Conservation (phyloP, 768 basidiomycete species). For the Amanita rimosa region DNA sequence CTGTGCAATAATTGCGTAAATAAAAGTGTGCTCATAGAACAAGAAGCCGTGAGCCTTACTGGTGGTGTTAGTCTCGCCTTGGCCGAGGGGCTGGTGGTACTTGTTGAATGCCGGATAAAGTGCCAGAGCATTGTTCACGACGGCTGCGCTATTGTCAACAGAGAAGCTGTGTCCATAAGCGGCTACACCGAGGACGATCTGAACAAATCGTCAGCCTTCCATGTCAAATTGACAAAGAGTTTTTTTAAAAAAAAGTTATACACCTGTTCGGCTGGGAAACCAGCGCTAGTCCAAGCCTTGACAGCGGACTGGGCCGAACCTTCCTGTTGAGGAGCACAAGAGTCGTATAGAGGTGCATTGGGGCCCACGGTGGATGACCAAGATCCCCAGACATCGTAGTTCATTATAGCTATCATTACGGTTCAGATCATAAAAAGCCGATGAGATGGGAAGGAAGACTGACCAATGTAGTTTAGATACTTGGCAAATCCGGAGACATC, state of each 20-base stretch:
- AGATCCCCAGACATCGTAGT: slow-evolving; percentile 41
- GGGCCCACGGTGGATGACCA: slow-evolving; percentile 57
- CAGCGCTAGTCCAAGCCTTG: slow-evolving; percentile 60
- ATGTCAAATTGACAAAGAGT: not conserved
- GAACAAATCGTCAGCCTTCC: not conserved
- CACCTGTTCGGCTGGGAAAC: slow-evolving; percentile 47
- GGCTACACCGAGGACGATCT: slow-evolving; percentile 72
- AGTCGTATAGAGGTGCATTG: slow-evolving; percentile 73
- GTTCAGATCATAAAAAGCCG: not conserved
- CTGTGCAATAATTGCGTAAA: slow-evolving; percentile 8
- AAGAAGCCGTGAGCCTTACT: slow-evolving; percentile 11
- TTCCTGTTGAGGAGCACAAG: slow-evolving; percentile 47
- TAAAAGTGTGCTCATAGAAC: not conserved
- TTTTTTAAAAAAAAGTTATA: slow-evolving; percentile 1
- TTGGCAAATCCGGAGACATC: slow-evolving; percentile 66
- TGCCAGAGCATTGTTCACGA: slow-evolving; percentile 21
- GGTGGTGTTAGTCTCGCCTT: slow-evolving; percentile 30
- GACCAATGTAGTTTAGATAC: slow-evolving; percentile 42
- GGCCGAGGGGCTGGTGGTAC: slow-evolving; percentile 41
- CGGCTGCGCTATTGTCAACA: slow-evolving; percentile 28
- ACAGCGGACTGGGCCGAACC: slow-evolving; percentile 72
- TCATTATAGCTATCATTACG: slow-evolving; percentile 38
- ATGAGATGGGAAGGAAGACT: slow-evolving; percentile 4
- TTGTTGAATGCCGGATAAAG: slow-evolving; percentile 25
- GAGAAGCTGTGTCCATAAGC: slow-evolving; percentile 69